These are phyloP conservation scores for Conoideocrella luteorostrata DNA, from an alignment of 2,329 filamentous ascomycete genomes.

Conservation along the genomic window DNA sequence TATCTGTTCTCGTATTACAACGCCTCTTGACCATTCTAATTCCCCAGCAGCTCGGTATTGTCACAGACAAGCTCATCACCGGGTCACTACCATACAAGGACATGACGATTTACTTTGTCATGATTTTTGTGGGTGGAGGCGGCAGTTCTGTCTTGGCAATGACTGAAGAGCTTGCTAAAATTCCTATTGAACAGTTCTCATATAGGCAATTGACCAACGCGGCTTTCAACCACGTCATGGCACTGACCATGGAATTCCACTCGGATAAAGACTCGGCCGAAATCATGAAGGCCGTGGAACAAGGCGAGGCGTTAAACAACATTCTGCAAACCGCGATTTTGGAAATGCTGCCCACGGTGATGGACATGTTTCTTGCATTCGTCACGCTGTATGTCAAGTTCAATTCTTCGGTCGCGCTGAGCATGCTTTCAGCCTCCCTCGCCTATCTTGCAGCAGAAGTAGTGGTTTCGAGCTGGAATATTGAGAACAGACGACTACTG, in stretches of 20 bases:
- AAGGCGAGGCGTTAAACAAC: conserved; percentile 53
- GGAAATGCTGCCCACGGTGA: conserved; percentile 52
- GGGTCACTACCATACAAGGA: conserved; percentile 7
- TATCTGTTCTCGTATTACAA: conserved; percentile 16
- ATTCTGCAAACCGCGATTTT: conserved; percentile 51
- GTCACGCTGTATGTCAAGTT: conserved; percentile 56
- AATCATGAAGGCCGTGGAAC: conserved; percentile 57
- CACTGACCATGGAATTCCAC: conserved; percentile 65
- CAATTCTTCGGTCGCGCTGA: conserved; percentile 31
- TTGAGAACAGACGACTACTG: conserved; percentile 28
- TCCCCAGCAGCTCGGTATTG: conserved; percentile 24
- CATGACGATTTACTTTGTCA: conserved; percentile 5
- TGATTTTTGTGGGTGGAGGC: conserved; percentile 11
- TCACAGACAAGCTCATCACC: conserved; percentile 20
- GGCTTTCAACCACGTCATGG: conserved; percentile 62
- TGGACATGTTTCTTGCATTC: conserved; percentile 57
- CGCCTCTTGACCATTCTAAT: conserved; percentile 24
- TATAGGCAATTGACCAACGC: conserved; percentile 52
- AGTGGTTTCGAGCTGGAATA: conserved; percentile 30
- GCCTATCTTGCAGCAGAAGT: conserved; percentile 19
- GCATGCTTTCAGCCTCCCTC: conserved; percentile 20
- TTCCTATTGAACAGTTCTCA: conserved; percentile 29
- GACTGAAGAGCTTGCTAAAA: conserved; percentile 19
- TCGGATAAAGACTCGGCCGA: conserved; percentile 58
- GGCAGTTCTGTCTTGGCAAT: conserved; percentile 11